Evolutionary conservation across 2,329 filamentous ascomycete species (phyloP), one percentile per base, ranked within the genome.

Genomic region (Herpomyces periplanetae): DNA sequence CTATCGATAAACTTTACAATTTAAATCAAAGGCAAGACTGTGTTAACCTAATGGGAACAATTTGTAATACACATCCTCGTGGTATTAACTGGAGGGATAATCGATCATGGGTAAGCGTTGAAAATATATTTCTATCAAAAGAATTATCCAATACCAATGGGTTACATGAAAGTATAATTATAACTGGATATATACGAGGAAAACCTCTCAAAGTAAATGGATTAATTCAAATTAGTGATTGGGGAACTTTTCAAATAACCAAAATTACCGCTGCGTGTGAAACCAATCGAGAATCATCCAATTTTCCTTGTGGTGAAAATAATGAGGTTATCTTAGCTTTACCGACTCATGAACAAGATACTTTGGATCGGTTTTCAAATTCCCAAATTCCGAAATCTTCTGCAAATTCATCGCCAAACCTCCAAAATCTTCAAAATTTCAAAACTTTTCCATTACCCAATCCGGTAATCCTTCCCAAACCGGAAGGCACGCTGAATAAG

Each of bases 21-120:
- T 47, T 88, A 21, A 71, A 87, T 33, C 75, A 54, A 25, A 52
- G 66, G 32, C 71, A 87, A 34, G 80, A 96, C 35, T 75, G 66
- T 34, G 55, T 69, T 19, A 91, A 88, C 34, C 45, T 85, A 14
- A 64, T 91, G 38, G 55, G 84, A 20, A 75, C 71, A 11, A 43
- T 96, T 8, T 96, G 80, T 45, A 87, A 60, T 26, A 69, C 64
- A 13, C 71, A 63, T 16, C 75, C 80, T 5, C 91, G 85, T 42
- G 80, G 80, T 1, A 54, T 96, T n/a, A 47, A 61, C 26, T 96
- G 80, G 80, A 56, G 80, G 29, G 80, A 96, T 20, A 69, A 87
- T 27, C 53, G 80, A 28, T 85, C 71, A 30, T 96, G 80, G 66
- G 68, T 96, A 61, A 43, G 87, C 22, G 55, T 75, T 3, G 80